A percentile compares a stretch with the other conserved stretches of the same genome.
phyloP scores from a whole-genome alignment of 192 early-diverging fungal species.

The Oehlia diaphana region DNA sequence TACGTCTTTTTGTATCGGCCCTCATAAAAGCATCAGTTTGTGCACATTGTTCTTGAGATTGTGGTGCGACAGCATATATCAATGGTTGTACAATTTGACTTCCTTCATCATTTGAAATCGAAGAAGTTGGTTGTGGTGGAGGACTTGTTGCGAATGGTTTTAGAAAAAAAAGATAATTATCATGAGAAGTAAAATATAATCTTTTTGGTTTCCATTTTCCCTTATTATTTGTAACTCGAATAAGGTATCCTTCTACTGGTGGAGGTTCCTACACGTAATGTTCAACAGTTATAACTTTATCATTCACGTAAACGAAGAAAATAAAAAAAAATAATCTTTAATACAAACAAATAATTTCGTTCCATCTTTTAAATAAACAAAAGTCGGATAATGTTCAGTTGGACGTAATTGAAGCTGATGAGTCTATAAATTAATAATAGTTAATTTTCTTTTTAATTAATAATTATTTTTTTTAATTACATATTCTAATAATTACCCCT shows the following conservation, averaged over 20 bases:
- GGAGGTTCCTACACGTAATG: constrained; percentile 33
- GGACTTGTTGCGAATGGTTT: constrained; percentile 32
- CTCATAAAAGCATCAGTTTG: constrained; percentile 29
- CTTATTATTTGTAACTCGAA: constrained; percentile 38
- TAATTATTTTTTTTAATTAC: background rate
- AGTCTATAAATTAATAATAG: constrained; percentile 30
- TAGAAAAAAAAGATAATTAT: constrained; percentile 40
- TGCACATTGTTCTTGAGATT: constrained; percentile 34
- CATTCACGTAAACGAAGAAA: background rate
- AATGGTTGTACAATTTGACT: constrained; percentile 9
- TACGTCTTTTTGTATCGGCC: background rate
- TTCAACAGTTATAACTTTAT: background rate
- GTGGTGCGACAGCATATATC: constrained; percentile 38
- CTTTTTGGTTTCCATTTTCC: constrained; percentile 33
- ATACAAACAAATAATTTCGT: constrained; percentile 9
- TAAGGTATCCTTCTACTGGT: constrained; percentile 41
- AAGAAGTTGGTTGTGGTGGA: constrained; percentile 33
- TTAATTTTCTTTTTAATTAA: background rate
- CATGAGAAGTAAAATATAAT: constrained; percentile 43
- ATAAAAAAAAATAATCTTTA: background rate
- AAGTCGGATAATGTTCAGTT: constrained; percentile 41
- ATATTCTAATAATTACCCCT: constrained; percentile 23
- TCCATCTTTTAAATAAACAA: constrained; percentile 10
- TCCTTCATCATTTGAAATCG: background rate
- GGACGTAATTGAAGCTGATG: constrained; percentile 39